Percentiles rank a stretch among this genome's conserved stretches.
Evolutionary conservation across 179 eudicot species (phyloP).

Genomic region (Spergularia azorica): DNA sequence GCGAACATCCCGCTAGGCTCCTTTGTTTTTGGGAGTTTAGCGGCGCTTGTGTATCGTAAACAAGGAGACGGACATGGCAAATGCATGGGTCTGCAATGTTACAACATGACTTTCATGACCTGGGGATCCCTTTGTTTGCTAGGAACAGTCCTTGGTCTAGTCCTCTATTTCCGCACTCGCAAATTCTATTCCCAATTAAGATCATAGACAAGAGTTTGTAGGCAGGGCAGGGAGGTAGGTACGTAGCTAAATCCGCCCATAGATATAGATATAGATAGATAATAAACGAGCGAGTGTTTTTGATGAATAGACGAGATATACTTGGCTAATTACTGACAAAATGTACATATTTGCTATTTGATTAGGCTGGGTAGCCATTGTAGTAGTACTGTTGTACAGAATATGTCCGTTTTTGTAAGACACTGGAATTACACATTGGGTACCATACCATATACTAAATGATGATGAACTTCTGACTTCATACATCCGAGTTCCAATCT

Average conservation of each 20-base stretch:
- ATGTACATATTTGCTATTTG: too few relatives aligned
- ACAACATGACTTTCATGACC: slow-evolving; percentile 48
- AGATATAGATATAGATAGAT: neutral
- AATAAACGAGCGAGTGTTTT: too few relatives aligned
- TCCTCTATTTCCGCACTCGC: slow-evolving; percentile 62
- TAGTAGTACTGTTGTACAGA: too few relatives aligned
- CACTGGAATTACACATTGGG: too few relatives aligned
- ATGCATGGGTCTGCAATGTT: slow-evolving; percentile 74
- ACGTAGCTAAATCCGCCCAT: neutral
- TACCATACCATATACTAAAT: too few relatives aligned
- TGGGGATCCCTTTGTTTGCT: slow-evolving; percentile 75
- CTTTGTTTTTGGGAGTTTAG: slow-evolving; percentile 65
- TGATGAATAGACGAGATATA: too few relatives aligned
- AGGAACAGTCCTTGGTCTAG: slow-evolving; percentile 58
- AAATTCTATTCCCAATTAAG: slow-evolving; percentile 33
- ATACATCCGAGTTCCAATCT: too few relatives aligned
- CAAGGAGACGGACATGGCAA: slow-evolving; percentile 30
- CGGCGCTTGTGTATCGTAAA: slow-evolving; percentile 58
- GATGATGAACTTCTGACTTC: too few relatives aligned
- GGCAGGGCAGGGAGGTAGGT: neutral
- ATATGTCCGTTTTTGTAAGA: too few relatives aligned
- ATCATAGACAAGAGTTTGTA: neutral
- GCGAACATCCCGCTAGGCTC: slow-evolving; percentile 89
- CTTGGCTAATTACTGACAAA: too few relatives aligned
- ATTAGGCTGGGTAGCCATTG: too few relatives aligned